Evolutionary conservation across 2,329 filamentous ascomycete species (phyloP), one percentile per base, ranked within the genome.

Genomic region (Arthrocladium fulminans): DNA sequence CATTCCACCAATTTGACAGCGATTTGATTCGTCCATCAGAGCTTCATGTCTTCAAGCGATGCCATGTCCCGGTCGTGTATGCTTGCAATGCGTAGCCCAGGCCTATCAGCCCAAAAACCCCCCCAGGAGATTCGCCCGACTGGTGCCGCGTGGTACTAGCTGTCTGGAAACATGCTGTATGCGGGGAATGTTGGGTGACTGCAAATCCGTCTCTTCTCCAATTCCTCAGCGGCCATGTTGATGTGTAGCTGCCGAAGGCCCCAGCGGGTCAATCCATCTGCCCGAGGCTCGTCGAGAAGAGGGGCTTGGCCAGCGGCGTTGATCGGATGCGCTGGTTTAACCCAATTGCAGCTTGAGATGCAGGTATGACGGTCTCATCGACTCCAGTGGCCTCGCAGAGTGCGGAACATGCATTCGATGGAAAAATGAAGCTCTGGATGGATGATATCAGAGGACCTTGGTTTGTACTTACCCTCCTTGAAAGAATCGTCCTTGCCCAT

Each of bases 401-500:
- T 20, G 19, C 3, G 19, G 29, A 37, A 23, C 32, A 38, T 37
- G 43, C 43, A 30, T 19, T 35, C 20, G 43, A 25, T 45, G 17
- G 43, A 37, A 19, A n/a, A 15, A 15, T 35, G 32, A 27, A 38
- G 29, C 43, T 45, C 29, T 12, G 15, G 20, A 19, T 45, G 4
- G 32, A 45, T 45, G 32, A 45, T 12, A 24, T 45, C 32, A 45
- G 32, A 45, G 22, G 22, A 19, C 29, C 6, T 35, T 35, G 43
- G 22, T 6, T 37, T 25, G 42, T 25, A 55, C 56, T 53, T 50
- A 58, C 56, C 56, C 3, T 54, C 51, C 35, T 50, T 51, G 51
- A 58, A 58, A 10, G 37, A 23, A 19, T 57, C 56, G 53, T 56
- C 49, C 50, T 58, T 58, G 55, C 47, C 56, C 56, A 58, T 58